These are phyloP conservation scores for Dothideomycetes sp. DNA, from an alignment of 2,329 filamentous ascomycete species.

Conservation along the genomic window DNA sequence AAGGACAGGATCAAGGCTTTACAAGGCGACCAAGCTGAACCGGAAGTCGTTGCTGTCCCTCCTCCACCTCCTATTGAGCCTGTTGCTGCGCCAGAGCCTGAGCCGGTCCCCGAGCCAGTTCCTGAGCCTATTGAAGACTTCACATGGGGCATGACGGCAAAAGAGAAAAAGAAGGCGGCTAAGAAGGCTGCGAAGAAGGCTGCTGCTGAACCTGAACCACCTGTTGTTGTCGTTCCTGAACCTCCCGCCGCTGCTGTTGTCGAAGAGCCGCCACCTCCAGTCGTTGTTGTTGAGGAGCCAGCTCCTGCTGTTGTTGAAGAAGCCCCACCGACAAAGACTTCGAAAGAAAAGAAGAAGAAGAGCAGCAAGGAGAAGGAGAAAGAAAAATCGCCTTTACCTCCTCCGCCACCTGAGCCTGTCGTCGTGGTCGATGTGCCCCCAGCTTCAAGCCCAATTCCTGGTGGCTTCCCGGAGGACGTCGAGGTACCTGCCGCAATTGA, in stretches of 20 bases:
- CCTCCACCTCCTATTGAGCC: slow-evolving; percentile 20
- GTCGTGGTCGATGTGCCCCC: slow-evolving; percentile 19
- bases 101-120: slow-evolving; percentile 15
- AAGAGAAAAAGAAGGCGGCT: slow-evolving; percentile 19
- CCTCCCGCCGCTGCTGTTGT: slow-evolving; percentile 7
- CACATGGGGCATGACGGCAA: slow-evolving; percentile 17
- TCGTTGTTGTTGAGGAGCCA: slow-evolving; percentile 3
- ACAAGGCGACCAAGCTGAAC: slow-evolving; percentile 26
- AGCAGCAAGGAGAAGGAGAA: slow-evolving; percentile 15
- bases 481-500: slow-evolving; percentile 14
- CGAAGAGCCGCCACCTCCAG: neutral
- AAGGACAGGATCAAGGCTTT: slow-evolving; percentile 45
- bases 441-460: slow-evolving; percentile 33
- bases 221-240: slow-evolving; percentile 14
- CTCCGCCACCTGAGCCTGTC: neutral
- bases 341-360: slow-evolving; percentile 17
- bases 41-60: slow-evolving; percentile 1
- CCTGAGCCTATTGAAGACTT: slow-evolving; percentile 1
- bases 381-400: neutral
- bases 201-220: slow-evolving; percentile 11
- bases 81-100: slow-evolving; percentile 21
- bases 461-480: slow-evolving; percentile 38
- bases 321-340: slow-evolving; percentile 11
- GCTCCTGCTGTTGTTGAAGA: slow-evolving; percentile 11
- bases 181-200: slow-evolving; percentile 14